Evolutionary conservation across 495 filamentous ascomycete species (phyloP), one percentile per base, ranked within the genome.

Genomic region (Xylaria flabelliformis): DNA sequence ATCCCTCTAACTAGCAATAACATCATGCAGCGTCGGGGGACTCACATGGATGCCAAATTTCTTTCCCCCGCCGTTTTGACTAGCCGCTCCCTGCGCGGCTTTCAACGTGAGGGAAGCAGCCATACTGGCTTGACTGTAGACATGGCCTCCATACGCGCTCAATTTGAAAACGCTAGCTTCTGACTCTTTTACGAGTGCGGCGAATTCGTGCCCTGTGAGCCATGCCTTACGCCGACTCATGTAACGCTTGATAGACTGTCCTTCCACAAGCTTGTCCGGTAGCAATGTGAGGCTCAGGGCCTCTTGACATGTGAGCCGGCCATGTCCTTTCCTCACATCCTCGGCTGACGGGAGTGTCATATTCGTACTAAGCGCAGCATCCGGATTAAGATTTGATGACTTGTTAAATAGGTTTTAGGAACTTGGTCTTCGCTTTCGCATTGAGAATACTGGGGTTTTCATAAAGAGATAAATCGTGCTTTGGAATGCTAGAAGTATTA

Each of bases 71-170:
- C 75, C 72, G 26, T 71, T 74, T 34, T 78, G 68, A 53, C 70
- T 66, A 10, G 64, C 24, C 1, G 82, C 77, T 48, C 79, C 80
- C 1, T 88, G 84, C 46, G 82, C 80, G 7, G 34, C 69, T n/a
- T 51, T 32, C 7, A 69, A 74, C 13, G 90, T 85, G 17, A 85
- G 84, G 5, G 85, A 88, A 15, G 87, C 90, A 0, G 89, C 90
- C 78, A 90, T 85, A 8, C 85, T 89, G 0, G 89, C 84, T 74
- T 93, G 91, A 3, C 87, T 87, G 72, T 90, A 93, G 7, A 92
- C 91, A 80, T 92, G 89, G 0, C 90, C 91, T 9, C 91, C 91
- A 74, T 84, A 92, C 13, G 86, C 85, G 1, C 77, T 79, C 7
- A 1, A 5, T 24, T 48, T 48, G 24, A 50, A 10, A 26, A 29